Evolutionary conservation across 2,329 filamentous ascomycete genomes (phyloP).

Genomic region (Curvularia eragrostidis): DNA sequence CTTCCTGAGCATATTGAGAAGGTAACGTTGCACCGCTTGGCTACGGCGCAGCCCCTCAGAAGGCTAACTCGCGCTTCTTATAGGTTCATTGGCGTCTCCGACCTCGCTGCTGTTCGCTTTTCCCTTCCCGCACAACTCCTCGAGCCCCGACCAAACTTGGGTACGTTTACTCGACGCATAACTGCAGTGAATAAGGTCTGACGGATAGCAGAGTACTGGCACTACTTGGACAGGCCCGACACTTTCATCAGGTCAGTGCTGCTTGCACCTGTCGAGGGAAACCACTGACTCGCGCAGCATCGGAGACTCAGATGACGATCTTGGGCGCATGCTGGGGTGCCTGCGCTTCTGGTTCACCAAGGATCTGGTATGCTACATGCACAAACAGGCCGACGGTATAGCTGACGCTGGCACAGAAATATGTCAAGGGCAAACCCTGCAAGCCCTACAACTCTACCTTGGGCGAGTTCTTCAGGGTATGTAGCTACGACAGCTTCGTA

Average conservation of each 20-base stretch:
- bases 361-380: slow-evolving; percentile 68
- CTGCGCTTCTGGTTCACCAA: slow-evolving; percentile 99
- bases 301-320: slow-evolving; percentile 86
- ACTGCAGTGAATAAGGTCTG: slow-evolving; percentile 25
- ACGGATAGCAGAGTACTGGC: slow-evolving; percentile 82
- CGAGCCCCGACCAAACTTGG: slow-evolving; percentile 92
- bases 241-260: slow-evolving; percentile 72
- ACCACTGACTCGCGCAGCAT: slow-evolving; percentile 61
- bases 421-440: slow-evolving; percentile 97
- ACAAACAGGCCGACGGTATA: slow-evolving; percentile 9
- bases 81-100: slow-evolving; percentile 94
- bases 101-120: slow-evolving; percentile 95
- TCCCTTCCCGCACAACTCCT: slow-evolving; percentile 93
- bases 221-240: slow-evolving; percentile 93
- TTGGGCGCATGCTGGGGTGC: slow-evolving; percentile 94
- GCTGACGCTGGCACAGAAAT: slow-evolving; percentile 68
- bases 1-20: slow-evolving; percentile 85
- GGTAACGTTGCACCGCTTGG: slow-evolving; percentile 60
- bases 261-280: not conserved
- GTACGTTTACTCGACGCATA: slow-evolving; percentile 50
- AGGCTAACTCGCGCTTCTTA: slow-evolving; percentile 20
- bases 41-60: not conserved
- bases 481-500: slow-evolving; percentile 31
- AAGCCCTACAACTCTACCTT: slow-evolving; percentile 98
- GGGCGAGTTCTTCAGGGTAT: slow-evolving; percentile 94